Conservation (phyloP, 768 basidiomycete genomes). For the Thelephora ganbajun region DNA sequence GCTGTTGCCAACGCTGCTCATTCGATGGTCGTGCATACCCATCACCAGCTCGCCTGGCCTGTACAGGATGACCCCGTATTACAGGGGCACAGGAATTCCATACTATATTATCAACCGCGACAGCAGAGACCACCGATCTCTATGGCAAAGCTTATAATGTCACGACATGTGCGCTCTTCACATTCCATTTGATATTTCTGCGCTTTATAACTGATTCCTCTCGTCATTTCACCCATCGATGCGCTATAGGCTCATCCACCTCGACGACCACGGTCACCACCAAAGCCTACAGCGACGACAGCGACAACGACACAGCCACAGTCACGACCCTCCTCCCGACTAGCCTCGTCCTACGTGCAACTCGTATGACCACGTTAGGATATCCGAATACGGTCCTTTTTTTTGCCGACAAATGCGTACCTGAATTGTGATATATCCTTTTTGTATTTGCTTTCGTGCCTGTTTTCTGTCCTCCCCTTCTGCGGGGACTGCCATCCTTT, state of each 20-base stretch:
- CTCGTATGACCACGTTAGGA: too few species aligned
- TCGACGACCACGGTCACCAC: neutral
- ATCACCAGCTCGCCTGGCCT: neutral
- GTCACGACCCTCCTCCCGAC: neutral
- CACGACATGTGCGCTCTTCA: slow-evolving; percentile 12
- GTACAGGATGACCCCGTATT: neutral
- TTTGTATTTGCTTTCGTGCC: too few species aligned
- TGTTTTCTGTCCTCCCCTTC: too few species aligned
- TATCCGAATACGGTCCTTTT: too few species aligned
- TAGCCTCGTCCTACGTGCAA: neutral
- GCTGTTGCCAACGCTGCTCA: neutral
- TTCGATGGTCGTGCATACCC: neutral
- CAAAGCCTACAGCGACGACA: neutral
- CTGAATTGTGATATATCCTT: too few species aligned
- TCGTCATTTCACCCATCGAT: neutral
- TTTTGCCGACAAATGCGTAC: too few species aligned
- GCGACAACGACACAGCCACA: too few species aligned
- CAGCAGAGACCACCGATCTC: slow-evolving; percentile 12
- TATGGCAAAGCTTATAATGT: slow-evolving; percentile 20
- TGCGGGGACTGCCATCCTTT: too few species aligned
- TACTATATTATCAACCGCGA: neutral
- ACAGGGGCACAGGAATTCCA: neutral
- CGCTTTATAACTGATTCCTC: neutral
- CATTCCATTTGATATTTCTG: slow-evolving; percentile 5
- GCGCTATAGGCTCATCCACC: neutral